Evolutionary conservation across 805 yeast species (phyloP), one percentile per base, ranked within the genome.

Genomic region (Blastobotrys parvus): DNA sequence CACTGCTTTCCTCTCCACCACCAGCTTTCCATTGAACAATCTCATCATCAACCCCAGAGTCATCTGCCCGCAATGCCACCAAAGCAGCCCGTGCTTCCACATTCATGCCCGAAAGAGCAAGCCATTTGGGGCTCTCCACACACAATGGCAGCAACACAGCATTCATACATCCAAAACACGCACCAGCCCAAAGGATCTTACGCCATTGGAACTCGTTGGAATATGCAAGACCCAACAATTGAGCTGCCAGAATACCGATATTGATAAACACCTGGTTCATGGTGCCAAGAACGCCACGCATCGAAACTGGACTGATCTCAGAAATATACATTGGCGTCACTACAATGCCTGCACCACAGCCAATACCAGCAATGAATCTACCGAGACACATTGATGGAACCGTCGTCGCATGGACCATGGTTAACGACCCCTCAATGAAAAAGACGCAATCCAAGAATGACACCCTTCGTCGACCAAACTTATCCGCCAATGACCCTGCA

Each of bases 241-340:
- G 97, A 0, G 95, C 83, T 17, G 79, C 46, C 31, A 90, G 65
- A 38, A 92, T 92, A 0, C 98, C 98, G 17, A 81, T 51, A 55
- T 89, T 92, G 45, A 88, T 80, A 21, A 83, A 77, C 2, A 87
- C 82, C 64, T 92, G 98, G 49, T 83, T 84, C 84, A 86, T 80
- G 15, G 94, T 75, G 0, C 98, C 98, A 44, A 92, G 69, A 13
- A 80, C 63, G 0, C 97, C 97, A 39, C 82, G 75, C 47, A 74
- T 63, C 3, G 67, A 67, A 1, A 70, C 61, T 0, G 97, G 96
- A 5, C 92, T 69, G 8, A 88, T 72, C 62, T 88, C 95, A 57
- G 79, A 82, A 53, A 92, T 77, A 51, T 77, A 80, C 47, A 92
- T 61, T 0, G 97, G 94, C 0, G 88, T 82, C 15, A 84, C 78